Conservation (phyloP, 1,284 basidiomycete genomes). For the Filobasidium uniguttulatum region DNA sequence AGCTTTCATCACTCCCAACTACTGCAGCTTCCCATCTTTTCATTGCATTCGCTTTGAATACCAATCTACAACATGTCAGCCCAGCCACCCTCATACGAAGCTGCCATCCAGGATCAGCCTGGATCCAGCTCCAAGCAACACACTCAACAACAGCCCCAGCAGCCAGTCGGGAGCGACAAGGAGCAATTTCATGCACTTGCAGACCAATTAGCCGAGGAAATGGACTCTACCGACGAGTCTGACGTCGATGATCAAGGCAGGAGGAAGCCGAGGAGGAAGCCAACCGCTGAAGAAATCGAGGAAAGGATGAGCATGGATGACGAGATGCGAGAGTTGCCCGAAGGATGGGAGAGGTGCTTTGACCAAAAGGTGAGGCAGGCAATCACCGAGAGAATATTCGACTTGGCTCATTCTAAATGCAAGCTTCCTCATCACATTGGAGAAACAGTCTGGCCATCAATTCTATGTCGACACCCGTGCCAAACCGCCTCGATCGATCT, state of each 20-base stretch:
- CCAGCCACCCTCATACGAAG: slow-evolving; percentile 9
- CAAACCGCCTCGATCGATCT: slow-evolving; percentile 22
- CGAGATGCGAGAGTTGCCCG: slow-evolving; percentile 27
- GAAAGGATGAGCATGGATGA: slow-evolving; percentile 24
- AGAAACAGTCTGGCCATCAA: slow-evolving; percentile 19
- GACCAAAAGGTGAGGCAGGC: slow-evolving; percentile 22
- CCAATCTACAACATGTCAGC: slow-evolving; percentile 11
- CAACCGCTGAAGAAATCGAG: slow-evolving; percentile 8
- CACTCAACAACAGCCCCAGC: background rate
- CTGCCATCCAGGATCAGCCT: slow-evolving; percentile 3
- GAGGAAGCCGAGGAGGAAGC: slow-evolving; percentile 4
- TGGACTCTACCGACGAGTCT: slow-evolving; percentile 6
- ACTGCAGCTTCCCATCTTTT: no score
- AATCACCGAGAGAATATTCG: background rate
- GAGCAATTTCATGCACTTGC: background rate
- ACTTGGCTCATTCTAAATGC: no score
- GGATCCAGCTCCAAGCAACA: background rate
- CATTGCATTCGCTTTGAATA: no score
- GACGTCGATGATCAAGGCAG: slow-evolving; percentile 5
- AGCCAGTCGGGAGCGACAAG: background rate
- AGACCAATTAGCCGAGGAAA: background rate
- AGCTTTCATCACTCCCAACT: no score
- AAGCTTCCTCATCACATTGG: background rate
- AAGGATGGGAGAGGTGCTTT: slow-evolving; percentile 32
- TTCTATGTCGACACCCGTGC: slow-evolving; percentile 27